Base-by-base conservation (phyloP, 2,329 filamentous ascomycete genomes). In the Calonectria hongkongensis region DNA sequence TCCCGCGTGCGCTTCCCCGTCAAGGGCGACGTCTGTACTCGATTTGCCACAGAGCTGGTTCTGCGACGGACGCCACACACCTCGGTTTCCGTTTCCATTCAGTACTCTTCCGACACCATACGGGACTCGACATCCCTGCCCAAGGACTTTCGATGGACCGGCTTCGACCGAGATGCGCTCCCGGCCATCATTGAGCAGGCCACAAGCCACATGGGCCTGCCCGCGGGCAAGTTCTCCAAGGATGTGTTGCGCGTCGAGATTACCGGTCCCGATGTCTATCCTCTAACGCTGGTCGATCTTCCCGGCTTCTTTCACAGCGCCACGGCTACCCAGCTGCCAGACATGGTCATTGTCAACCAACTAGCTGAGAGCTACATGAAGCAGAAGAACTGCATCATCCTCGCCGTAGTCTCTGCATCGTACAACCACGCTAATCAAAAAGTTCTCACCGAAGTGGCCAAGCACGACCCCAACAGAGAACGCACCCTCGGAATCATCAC, bases 31-130 rank as follows among this genome's bases (percentile, higher is more conserved):
- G 79, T 92, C 0, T 93, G 91, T 80, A 93, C 92, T 0, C 86
- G 89, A 0, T 93, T 93, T 73, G 88, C 91, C 0, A 93, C 91
- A 0, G 90, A 93, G 79, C 82, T 93, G 25, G 85, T 91, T 15
- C 85, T 93, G 4, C 87, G 91, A 21, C 86, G 87, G 12, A 82
- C 82, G 3, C 13, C 79, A 0, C 66, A 81, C 0, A 71, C 80
- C 0, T 80, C 79, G 3, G 83, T 88, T 25, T 79, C 71, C 8
- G 80, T 86, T 28, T 66, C 54, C 10, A 73, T 71, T 43, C 66
- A 68, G 21, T 64, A 62, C 28, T 82, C 81, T 8, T 5, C 68
- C 21, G 68, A 65, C 28, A 48, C 51, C 3, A 28, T 54, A 36
- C 39, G 54, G 13, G 48, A 67, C 15, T 15, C 41, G 54, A 45